Conservation (phyloP, 345 rosid species). For the Pelargonium nanum region DNA sequence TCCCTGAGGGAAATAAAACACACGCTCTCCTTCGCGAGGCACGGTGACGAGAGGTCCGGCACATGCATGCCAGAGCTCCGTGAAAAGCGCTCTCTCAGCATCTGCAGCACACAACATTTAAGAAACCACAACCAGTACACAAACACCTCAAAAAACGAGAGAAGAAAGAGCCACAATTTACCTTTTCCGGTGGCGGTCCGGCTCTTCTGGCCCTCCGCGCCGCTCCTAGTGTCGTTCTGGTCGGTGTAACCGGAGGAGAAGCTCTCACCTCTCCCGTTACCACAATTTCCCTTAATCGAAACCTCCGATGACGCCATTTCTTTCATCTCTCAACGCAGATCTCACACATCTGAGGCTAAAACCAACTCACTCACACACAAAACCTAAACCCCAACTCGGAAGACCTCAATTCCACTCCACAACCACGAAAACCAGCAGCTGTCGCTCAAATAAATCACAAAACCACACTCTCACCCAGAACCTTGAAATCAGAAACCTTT, state of each 20-base stretch:
- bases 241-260: slow-evolving; percentile 16
- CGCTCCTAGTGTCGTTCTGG: slow-evolving; percentile 8
- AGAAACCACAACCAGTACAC: not conserved
- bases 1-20: slow-evolving; percentile 52
- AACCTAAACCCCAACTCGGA: not conserved
- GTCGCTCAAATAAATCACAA: not conserved
- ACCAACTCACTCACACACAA: not conserved
- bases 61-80: slow-evolving; percentile 54
- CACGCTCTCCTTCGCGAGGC: slow-evolving; percentile 35
- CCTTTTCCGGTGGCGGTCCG: slow-evolving; percentile 15
- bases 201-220: slow-evolving; percentile 16
- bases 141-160: not conserved
- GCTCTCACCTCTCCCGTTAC: slow-evolving; percentile 15
- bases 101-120: slow-evolving; percentile 11
- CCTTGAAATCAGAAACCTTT: not conserved
- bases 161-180: not conserved
- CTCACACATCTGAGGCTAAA: slow-evolving; percentile 10
- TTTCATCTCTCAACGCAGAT: slow-evolving; percentile 13
- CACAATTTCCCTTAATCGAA: slow-evolving; percentile 13
- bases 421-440: not conserved
- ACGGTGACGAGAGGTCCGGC: slow-evolving; percentile 53
- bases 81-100: slow-evolving; percentile 28
- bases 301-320: slow-evolving; percentile 17
- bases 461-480: not conserved
- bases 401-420: not conserved